Evolutionary conservation across 352 stramenopile genomes (phyloP).

Genomic region (Globisporangium echinulatum): DNA sequence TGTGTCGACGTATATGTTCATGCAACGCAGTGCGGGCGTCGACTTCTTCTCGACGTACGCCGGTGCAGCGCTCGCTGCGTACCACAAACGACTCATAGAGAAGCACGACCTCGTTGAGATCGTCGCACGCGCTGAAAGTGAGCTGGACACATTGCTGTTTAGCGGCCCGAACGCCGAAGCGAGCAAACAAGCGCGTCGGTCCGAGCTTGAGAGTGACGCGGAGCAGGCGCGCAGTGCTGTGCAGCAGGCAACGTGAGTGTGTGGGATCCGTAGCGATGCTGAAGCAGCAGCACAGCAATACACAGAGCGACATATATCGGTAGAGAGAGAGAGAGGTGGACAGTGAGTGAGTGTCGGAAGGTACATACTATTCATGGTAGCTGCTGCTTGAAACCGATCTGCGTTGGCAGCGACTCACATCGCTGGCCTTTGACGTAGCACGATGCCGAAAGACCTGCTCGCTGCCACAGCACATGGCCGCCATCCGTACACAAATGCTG

Average conservation of each 20-base stretch:
- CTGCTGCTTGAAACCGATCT: background rate
- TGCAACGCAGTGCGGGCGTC: slow-evolving; percentile 43
- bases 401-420: background rate
- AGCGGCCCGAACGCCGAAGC: slow-evolving; percentile 26
- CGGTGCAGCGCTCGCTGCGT: slow-evolving; percentile 40
- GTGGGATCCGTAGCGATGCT: too few relatives aligned
- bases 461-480: slow-evolving; percentile 1
- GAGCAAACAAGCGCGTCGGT: slow-evolving; percentile 28
- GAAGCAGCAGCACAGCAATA: too few relatives aligned
- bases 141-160: slow-evolving; percentile 46
- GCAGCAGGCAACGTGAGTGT: background rate
- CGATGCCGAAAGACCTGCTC: background rate
- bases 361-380: background rate
- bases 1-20: too few relatives aligned
- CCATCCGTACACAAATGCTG: background rate
- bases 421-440: background rate
- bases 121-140: slow-evolving; percentile 26
- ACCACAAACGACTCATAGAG: slow-evolving; percentile 56
- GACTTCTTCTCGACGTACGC: slow-evolving; percentile 74
- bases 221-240: slow-evolving; percentile 19
- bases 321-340: background rate
- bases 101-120: slow-evolving; percentile 45
- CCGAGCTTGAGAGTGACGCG: slow-evolving; percentile 39
- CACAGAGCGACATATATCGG: background rate
- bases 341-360: background rate